These are phyloP conservation scores for Chlamydomonas sphaeroides DNA, from an alignment of 139 green algal species.

Conservation along the genomic window DNA sequence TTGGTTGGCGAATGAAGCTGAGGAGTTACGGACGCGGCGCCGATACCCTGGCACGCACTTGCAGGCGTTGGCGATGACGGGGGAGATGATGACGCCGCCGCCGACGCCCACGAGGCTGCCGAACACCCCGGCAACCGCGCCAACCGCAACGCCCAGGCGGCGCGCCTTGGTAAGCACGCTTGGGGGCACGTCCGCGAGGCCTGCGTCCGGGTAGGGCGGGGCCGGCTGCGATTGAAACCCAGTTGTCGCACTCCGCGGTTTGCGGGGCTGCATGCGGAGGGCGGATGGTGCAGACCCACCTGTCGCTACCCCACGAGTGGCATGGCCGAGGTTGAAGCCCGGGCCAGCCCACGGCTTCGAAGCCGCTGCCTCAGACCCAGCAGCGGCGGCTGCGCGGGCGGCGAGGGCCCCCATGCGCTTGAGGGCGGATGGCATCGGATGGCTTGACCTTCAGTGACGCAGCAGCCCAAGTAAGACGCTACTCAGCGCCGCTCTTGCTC, in stretches of 20 bases:
- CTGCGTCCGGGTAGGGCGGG: background rate
- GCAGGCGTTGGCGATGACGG: slow-evolving; percentile 72
- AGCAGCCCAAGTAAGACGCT: background rate
- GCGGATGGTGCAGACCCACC: no score
- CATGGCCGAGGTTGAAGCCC: background rate
- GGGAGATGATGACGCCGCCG: slow-evolving; percentile 81
- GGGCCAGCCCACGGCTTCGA: no score
- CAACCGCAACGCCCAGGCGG: slow-evolving; percentile 48
- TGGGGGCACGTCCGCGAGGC: background rate
- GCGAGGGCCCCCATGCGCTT: background rate
- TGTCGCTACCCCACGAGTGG: no score
- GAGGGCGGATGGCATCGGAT: background rate
- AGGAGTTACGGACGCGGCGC: no score
- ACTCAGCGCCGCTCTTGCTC: slow-evolving; percentile 10
- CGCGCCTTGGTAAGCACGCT: slow-evolving; percentile 43
- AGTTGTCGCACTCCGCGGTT: no score
- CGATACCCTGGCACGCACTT: no score
- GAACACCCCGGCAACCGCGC: slow-evolving; percentile 71
- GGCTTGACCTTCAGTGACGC: background rate
- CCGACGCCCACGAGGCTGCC: slow-evolving; percentile 84
- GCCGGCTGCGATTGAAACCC: background rate
- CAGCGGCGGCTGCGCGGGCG: no score
- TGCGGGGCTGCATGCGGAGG: no score
- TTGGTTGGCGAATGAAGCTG: no score
- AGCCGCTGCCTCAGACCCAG: no score